phyloP scores from a whole-genome alignment of 768 basidiomycete genomes.

The Cystobasidium tubakii region DNA sequence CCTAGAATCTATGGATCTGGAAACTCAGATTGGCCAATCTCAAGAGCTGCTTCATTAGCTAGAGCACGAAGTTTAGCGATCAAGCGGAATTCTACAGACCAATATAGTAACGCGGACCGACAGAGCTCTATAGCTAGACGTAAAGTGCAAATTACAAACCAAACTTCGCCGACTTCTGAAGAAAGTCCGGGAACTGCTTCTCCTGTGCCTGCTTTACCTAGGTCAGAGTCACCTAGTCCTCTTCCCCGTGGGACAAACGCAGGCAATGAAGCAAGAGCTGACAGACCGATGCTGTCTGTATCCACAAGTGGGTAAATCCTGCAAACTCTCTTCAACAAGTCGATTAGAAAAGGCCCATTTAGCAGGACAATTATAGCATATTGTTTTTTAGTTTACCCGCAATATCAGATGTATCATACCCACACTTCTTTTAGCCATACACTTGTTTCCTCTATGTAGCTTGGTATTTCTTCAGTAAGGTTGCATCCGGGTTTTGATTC shows the following conservation, averaged over 20 bases:
- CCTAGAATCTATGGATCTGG: neutral
- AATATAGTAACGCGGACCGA: neutral
- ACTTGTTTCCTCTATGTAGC: too few species aligned
- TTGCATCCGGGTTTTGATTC: too few species aligned
- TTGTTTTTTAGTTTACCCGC: too few species aligned
- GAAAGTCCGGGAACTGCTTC: neutral
- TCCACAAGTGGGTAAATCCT: neutral
- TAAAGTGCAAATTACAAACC: neutral
- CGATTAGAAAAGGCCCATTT: neutral
- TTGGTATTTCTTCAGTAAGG: too few species aligned
- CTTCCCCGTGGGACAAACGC: neutral
- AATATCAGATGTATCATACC: too few species aligned
- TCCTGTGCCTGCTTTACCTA: neutral
- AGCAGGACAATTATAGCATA: too few species aligned
- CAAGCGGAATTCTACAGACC: neutral
- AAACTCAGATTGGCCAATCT: constrained; percentile 4
- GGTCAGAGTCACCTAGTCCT: neutral
- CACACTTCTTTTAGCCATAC: too few species aligned
- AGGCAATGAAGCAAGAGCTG: neutral
- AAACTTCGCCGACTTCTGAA: neutral
- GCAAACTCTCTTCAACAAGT: constrained; percentile 26
- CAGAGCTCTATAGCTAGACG: neutral
- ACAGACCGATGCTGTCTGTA: neutral
- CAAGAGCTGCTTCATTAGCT: constrained; percentile 16
- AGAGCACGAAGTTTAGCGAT: constrained; percentile 8